These are phyloP conservation scores for Zizania palustris DNA, from an alignment of 202 grass and related monocot genomes.

Conservation along the genomic window DNA sequence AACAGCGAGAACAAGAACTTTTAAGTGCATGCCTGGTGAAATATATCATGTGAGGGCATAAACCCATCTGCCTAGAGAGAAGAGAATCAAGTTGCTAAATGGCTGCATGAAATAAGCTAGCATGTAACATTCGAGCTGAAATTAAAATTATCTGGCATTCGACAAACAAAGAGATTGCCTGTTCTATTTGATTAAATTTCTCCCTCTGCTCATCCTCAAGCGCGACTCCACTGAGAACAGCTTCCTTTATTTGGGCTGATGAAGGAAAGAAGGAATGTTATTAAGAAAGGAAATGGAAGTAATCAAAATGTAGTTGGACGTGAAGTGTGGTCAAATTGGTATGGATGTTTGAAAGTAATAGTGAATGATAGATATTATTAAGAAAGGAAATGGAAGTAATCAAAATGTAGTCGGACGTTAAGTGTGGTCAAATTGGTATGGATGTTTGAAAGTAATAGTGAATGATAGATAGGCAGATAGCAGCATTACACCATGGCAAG, in stretches of 20 bases:
- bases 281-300: background rate
- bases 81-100: background rate
- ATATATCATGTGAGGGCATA: background rate
- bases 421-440: background rate
- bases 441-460: background rate
- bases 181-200: constrained; percentile 92
- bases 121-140: too few relatives aligned
- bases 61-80: background rate
- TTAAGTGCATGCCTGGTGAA: background rate
- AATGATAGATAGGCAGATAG: background rate
- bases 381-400: background rate
- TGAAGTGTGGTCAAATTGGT: background rate
- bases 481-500: background rate
- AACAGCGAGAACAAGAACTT: background rate
- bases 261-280: background rate
- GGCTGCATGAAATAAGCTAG: background rate
- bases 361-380: background rate
- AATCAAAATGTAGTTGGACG: background rate
- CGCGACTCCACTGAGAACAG: constrained; percentile 84
- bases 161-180: constrained; percentile 47
- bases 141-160: too few relatives aligned
- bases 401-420: background rate
- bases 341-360: background rate
- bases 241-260: constrained; percentile 88
- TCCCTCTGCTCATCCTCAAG: constrained; percentile 83